Conservation (phyloP, 2,329 filamentous ascomycete species). For the Xylaria sp. region DNA sequence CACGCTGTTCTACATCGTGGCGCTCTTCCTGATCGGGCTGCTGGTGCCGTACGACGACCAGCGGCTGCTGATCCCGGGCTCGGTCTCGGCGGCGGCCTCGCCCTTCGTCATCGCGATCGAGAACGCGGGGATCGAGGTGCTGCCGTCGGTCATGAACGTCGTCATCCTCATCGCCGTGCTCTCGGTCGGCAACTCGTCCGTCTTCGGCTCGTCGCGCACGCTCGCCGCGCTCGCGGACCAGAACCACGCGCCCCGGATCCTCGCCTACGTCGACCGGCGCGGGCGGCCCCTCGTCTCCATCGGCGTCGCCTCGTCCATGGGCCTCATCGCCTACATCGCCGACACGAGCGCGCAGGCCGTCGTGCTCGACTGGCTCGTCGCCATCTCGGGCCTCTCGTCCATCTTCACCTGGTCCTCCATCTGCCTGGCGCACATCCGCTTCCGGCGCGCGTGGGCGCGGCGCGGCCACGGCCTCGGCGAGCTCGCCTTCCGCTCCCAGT, state of each 20-base stretch:
- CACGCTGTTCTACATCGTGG: conserved; percentile 84
- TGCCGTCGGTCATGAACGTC: conserved; percentile 91
- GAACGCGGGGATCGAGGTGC: conserved; percentile 76
- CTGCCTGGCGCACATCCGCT: conserved; percentile 89
- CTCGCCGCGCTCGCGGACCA: conserved; percentile 89
- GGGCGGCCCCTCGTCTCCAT: conserved; percentile 81
- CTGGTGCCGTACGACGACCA: conserved; percentile 74
- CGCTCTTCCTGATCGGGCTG: conserved; percentile 78
- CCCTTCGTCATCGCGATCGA: conserved; percentile 91
- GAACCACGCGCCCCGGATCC: conserved; percentile 74
- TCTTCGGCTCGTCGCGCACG: conserved; percentile 90
- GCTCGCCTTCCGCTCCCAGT: conserved; percentile 79
- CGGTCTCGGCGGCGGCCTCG: conserved; percentile 70
- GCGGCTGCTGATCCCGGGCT: conserved; percentile 61
- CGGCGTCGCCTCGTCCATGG: conserved; percentile 64
- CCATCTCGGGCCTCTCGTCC: conserved; percentile 71
- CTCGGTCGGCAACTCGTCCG: conserved; percentile 87
- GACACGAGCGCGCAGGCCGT: conserved; percentile 60
- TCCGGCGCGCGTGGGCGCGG: conserved; percentile 76
- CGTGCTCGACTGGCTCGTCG: conserved; percentile 79
- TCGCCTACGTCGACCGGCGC: conserved; percentile 80
- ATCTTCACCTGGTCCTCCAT: conserved; percentile 84
- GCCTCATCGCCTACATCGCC: conserved; percentile 78
- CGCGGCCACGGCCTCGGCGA: conserved; percentile 73
- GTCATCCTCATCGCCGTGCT: conserved; percentile 90